A percentile compares a stretch with the other conserved stretches of the same genome.
Evolutionary conservation across 768 basidiomycete species (phyloP).

Genomic region (Pulveroboletus sp.): DNA sequence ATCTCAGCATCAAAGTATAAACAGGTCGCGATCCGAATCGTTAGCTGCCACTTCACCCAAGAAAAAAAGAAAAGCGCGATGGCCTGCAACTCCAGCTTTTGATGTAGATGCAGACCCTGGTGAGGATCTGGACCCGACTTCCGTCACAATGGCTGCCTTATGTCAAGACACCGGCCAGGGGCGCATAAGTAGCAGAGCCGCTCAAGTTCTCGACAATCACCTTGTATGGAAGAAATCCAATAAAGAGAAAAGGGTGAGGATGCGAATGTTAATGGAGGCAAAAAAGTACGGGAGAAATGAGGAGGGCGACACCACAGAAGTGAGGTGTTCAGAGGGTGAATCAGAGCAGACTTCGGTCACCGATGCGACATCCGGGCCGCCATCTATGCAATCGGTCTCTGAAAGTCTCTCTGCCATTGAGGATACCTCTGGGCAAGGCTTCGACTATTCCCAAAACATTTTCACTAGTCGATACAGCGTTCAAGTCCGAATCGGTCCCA

Average conservation of each 20-base stretch:
- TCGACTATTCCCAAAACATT: conserved; percentile 65
- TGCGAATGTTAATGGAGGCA: conserved; percentile 60
- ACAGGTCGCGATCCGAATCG: conserved; percentile 17
- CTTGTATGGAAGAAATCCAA: conserved; percentile 67
- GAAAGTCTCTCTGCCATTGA: conserved; percentile 18
- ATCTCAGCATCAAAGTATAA: conserved; percentile 12
- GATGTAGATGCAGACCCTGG: conserved; percentile 62
- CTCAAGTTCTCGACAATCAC: conserved; percentile 66
- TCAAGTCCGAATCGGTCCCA: conserved; percentile 82
- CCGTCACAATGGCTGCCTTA: conserved; percentile 75
- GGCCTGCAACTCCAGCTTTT: conserved; percentile 50
- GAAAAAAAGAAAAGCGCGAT: conserved; percentile 35
- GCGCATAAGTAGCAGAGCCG: conserved; percentile 71
- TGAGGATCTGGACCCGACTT: conserved; percentile 77
- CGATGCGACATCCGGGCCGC: conserved; percentile 2
- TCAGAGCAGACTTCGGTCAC: conserved; percentile 3
- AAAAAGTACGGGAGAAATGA: conserved; percentile 68
- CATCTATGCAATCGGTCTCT: conserved; percentile 16
- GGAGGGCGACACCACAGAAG: conserved; percentile 36
- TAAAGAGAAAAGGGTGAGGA: conserved; percentile 58
- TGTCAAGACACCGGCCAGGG: conserved; percentile 78
- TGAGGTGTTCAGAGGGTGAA: conserved; percentile 7
- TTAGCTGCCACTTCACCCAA: conserved; percentile 20
- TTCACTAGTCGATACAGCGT: conserved; percentile 72
- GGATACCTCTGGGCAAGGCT: conserved; percentile 53